Percentiles rank a stretch among this genome's conserved stretches.
Evolutionary conservation across 768 basidiomycete genomes (phyloP).

Genomic region (Tylopilus felleus): DNA sequence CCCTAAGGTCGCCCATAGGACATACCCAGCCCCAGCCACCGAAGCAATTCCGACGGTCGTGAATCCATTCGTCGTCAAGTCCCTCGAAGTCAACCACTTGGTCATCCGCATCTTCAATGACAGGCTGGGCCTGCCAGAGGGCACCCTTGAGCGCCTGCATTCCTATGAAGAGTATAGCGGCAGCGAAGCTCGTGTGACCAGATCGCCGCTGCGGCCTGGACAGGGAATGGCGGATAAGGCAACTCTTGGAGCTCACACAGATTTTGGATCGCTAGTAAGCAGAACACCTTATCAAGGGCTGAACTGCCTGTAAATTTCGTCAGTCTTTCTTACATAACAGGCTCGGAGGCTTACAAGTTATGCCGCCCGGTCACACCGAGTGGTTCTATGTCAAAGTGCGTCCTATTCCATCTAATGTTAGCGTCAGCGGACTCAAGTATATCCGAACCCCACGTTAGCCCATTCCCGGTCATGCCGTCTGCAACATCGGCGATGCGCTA

Average conservation of each 20-base stretch:
- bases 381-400: constrained; percentile 68
- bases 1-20: constrained; percentile 49
- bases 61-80: constrained; percentile 54
- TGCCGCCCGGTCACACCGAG: constrained; percentile 53
- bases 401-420: background rate
- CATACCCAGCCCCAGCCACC: constrained; percentile 54
- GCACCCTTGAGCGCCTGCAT: constrained; percentile 45
- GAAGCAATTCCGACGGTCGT: constrained; percentile 48
- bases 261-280: constrained; percentile 62
- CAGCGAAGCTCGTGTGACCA: constrained; percentile 56
- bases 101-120: constrained; percentile 57
- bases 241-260: constrained; percentile 65
- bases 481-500: constrained; percentile 62
- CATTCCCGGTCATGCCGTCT: constrained; percentile 53
- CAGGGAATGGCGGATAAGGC: constrained; percentile 31
- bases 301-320: background rate
- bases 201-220: constrained; percentile 39
- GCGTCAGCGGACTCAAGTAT: background rate
- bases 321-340: constrained; percentile 69
- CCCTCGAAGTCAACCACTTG: constrained; percentile 51
- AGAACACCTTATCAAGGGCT: constrained; percentile 12
- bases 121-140: constrained; percentile 49
- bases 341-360: constrained; percentile 67
- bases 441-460: constrained; percentile 32
- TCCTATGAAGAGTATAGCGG: constrained; percentile 45